These are phyloP conservation scores for Draba incana DNA, from an alignment of 345 rosid genomes.

Conservation along the genomic window DNA sequence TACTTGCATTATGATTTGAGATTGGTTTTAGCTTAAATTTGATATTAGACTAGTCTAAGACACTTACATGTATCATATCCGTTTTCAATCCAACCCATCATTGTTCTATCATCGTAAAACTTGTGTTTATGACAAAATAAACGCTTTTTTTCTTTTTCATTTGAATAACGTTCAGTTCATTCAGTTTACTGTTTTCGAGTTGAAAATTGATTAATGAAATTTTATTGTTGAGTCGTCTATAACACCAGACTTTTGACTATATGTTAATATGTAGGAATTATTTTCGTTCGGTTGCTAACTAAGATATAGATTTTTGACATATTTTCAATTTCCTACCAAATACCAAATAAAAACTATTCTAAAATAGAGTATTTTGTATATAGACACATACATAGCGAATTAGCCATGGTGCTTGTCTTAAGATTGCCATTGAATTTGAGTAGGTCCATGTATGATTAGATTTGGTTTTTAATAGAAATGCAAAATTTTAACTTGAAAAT, in stretches of 20 bases:
- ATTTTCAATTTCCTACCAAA: constrained; percentile 1
- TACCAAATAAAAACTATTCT: constrained; percentile 18
- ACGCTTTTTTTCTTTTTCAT: too few relatives aligned
- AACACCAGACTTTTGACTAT: constrained; percentile 1
- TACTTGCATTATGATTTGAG: too few relatives aligned
- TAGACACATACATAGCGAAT: background rate
- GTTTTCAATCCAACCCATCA: too few relatives aligned
- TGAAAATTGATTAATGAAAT: background rate
- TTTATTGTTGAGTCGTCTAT: constrained; percentile 7
- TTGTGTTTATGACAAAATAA: too few relatives aligned
- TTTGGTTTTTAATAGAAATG: constrained; percentile 24
- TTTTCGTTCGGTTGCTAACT: background rate
- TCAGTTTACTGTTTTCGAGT: too few relatives aligned
- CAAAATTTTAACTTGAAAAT: background rate
- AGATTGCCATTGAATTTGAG: constrained; percentile 15
- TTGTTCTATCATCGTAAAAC: too few relatives aligned
- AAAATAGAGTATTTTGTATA: background rate
- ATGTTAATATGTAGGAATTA: background rate
- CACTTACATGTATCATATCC: too few relatives aligned
- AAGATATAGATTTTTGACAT: background rate
- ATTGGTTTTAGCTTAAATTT: too few relatives aligned
- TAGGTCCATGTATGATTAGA: constrained; percentile 39
- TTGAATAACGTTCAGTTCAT: too few relatives aligned
- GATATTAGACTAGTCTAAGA: too few relatives aligned
- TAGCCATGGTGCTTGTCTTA: constrained; percentile 14